These are phyloP conservation scores for Saprolegnia parasitica DNA, from an alignment of 352 stramenopile genomes.

Conservation along the genomic window DNA sequence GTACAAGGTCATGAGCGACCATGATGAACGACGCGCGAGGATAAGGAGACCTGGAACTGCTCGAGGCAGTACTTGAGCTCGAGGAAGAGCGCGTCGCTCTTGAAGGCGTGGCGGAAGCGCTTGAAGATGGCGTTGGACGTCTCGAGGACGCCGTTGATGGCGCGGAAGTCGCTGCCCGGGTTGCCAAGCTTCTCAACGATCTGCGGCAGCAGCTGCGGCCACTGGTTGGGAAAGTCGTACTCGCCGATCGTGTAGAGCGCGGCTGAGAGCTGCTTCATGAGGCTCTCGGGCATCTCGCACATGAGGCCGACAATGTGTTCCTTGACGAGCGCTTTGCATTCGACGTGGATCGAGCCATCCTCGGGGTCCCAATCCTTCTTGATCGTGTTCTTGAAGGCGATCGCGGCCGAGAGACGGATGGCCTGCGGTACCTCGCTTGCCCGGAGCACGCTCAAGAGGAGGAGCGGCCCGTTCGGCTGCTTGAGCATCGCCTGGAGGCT, in stretches of 20 bases:
- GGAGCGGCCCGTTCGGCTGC: slow-evolving; percentile 66
- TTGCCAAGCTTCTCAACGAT: slow-evolving; percentile 90
- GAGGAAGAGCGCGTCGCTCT: slow-evolving; percentile 92
- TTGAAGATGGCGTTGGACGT: slow-evolving; percentile 99
- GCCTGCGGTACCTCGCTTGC: slow-evolving; percentile 51
- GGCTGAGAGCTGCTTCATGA: slow-evolving; percentile 96
- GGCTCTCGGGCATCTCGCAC: slow-evolving; percentile 89
- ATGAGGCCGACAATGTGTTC: slow-evolving; percentile 98
- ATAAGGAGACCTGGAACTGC: slow-evolving; percentile 70
- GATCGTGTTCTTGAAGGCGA: slow-evolving; percentile 98
- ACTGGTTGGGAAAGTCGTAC: slow-evolving; percentile 97
- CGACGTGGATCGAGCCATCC: slow-evolving; percentile 60
- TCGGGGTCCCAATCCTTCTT: slow-evolving; percentile 95
- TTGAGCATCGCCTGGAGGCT: slow-evolving; percentile 54
- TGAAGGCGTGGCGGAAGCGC: slow-evolving; percentile 93
- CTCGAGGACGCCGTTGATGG: slow-evolving; percentile 95
- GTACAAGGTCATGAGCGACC: slow-evolving; percentile 21
- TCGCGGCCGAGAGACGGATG: slow-evolving; percentile 61
- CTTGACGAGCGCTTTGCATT: slow-evolving; percentile 95
- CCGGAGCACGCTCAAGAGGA: slow-evolving; percentile 71
- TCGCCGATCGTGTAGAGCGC: slow-evolving; percentile 95
- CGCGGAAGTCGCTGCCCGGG: slow-evolving; percentile 80
- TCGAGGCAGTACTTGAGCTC: slow-evolving; percentile 96
- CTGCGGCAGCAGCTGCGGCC: slow-evolving; percentile 91
- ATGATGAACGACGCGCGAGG: slow-evolving; percentile 61